Evolutionary conservation across 2,329 filamentous ascomycete genomes (phyloP).

Genomic region (Trichoderma endophyticum): DNA sequence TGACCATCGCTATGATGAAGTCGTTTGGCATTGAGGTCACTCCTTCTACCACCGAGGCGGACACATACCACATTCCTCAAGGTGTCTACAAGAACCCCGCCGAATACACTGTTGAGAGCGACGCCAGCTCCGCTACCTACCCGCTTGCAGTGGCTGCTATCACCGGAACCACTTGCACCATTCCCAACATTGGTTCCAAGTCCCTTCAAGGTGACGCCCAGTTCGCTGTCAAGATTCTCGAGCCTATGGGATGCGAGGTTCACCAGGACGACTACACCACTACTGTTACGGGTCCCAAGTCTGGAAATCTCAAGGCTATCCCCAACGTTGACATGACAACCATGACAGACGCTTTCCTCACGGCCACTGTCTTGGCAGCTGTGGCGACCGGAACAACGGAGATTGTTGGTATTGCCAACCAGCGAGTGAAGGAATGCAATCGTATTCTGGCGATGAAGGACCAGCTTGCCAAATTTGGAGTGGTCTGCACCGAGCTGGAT

Average conservation of each 20-base stretch:
- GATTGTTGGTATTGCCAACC: constrained; percentile 94
- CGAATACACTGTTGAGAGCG: constrained; percentile 90
- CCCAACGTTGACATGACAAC: constrained; percentile 94
- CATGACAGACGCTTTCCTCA: constrained; percentile 98
- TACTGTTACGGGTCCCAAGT: constrained; percentile 83
- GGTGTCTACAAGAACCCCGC: constrained; percentile 77
- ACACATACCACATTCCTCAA: constrained; percentile 92
- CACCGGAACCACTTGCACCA: constrained; percentile 89
- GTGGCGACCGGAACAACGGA: constrained; percentile 79
- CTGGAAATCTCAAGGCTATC: constrained; percentile 70
- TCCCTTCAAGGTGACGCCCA: constrained; percentile 93
- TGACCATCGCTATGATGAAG: constrained; percentile 98
- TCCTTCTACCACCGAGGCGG: constrained; percentile 71
- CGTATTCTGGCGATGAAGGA: constrained; percentile 94
- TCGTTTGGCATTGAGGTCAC: constrained; percentile 82
- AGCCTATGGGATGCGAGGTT: constrained; percentile 91
- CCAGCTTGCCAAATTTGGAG: constrained; percentile 89
- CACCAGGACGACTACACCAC: constrained; percentile 82
- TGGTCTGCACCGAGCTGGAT: constrained; percentile 80
- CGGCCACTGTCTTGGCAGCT: constrained; percentile 87
- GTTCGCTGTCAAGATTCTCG: constrained; percentile 85
- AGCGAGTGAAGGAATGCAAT: constrained; percentile 97
- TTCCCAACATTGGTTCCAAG: constrained; percentile 90
- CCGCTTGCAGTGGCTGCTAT: constrained; percentile 92
- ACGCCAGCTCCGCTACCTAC: constrained; percentile 96